Base-by-base conservation (phyloP, 371 early-diverging fungal genomes). In the Syncephalastrum sp. region DNA sequence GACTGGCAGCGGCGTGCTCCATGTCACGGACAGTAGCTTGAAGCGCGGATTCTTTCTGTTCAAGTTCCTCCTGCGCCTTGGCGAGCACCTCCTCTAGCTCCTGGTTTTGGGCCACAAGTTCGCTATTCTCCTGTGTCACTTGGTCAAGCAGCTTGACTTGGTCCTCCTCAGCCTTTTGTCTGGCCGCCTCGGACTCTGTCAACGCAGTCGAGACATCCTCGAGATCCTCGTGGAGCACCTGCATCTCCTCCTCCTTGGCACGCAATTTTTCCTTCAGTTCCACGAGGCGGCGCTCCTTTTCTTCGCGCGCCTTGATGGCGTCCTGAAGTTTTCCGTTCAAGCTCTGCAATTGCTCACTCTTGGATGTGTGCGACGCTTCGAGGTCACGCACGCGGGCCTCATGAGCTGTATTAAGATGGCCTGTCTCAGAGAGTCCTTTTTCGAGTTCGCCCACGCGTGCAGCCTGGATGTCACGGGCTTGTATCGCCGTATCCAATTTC, bases 51-150 rank as follows among this genome's bases (percentile, higher is more conserved):
- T 33, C 38, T 33, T 33, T 33, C 38, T 33, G 38, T 10, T 33
- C 51, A 29, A 15, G 25, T 14, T 49, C 50, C 13, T 38, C 15
- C 43, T 38, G 23, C 12, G 50, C 42, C 2, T 41, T 42, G 21
- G 19, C 33, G 7, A 49, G 15, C 10, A 29, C 50, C 49, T 56
- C 49, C 48, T 56, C 49, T 12, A 53, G 13, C 43, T 53, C 41
- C 38, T 27, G 41, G 38, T 54, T 15, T 25, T 48, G 29, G 15
- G 43, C 16, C 24, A 27, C 59, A 4, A 53, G 27, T 6, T 52
- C 21, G 24, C 66, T 64, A n/a, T 66, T 59, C 38, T 70, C 64
- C 15, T 53, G 48, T 1, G 47, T 42, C 42, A 60, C 59, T 2
- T 44, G 50, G 21, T 60, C 64, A 12, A 64, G 42, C 4, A 53